Evolutionary conservation across 2,329 filamentous ascomycete genomes (phyloP).

Genomic region (Penicillium glabrum): DNA sequence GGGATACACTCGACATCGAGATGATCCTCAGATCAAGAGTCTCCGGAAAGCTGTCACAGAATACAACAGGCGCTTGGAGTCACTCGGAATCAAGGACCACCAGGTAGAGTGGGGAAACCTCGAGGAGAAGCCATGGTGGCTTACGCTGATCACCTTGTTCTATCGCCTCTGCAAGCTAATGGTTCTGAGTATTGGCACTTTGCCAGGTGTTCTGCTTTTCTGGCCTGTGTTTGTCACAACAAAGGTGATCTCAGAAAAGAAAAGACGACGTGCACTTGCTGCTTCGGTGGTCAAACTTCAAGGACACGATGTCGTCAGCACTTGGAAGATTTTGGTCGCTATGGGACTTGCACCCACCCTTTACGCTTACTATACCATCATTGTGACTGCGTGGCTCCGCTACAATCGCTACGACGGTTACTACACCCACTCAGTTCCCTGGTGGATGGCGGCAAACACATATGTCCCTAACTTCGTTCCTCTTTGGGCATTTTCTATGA

Average conservation of each 20-base stretch:
- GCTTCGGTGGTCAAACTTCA: conserved; percentile 83
- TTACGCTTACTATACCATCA: conserved; percentile 74
- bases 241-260: conserved; percentile 74
- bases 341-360: conserved; percentile 75
- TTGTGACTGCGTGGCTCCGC: conserved; percentile 73
- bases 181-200: conserved; percentile 71
- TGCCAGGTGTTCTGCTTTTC: conserved; percentile 82
- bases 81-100: conserved; percentile 83
- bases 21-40: conserved; percentile 75
- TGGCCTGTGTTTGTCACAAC: conserved; percentile 81
- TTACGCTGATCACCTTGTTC: conserved; percentile 71
- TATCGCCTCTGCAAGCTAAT: conserved; percentile 75
- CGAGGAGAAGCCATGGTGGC: conserved; percentile 35
- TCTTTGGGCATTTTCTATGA: conserved; percentile 69
- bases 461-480: conserved; percentile 74
- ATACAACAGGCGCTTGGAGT: conserved; percentile 81
- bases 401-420: conserved; percentile 72
- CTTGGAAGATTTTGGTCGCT: conserved; percentile 86
- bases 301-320: conserved; percentile 81
- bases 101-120: conserved; percentile 81
- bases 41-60: conserved; percentile 72
- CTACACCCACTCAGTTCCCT: conserved; percentile 18
- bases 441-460: conserved; percentile 20
- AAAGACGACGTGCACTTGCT: conserved; percentile 76
- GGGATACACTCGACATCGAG: conserved; percentile 85